Percentiles rank a stretch among this genome's conserved stretches.
Evolutionary conservation across 106 monocot genomes (phyloP).

Genomic region (Allium cepa): DNA sequence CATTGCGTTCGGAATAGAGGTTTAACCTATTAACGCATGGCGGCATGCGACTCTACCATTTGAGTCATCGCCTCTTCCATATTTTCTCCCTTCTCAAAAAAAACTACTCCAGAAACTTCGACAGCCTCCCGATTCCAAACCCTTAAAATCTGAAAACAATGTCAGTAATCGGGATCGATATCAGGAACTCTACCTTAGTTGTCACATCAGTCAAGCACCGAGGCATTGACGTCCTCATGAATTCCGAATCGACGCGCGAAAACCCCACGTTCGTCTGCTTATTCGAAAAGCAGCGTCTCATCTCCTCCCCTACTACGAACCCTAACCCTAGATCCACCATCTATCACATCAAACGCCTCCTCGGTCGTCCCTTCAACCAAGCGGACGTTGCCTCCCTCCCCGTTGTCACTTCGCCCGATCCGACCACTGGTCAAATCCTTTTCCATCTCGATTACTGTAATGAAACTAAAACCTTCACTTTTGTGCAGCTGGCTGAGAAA

Average conservation of each 20-base stretch:
- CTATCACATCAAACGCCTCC: conserved; percentile 55
- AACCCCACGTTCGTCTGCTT: conserved; percentile 69
- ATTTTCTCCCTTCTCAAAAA: too few species aligned
- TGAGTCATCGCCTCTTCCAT: too few species aligned
- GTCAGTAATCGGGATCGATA: conserved; percentile 76
- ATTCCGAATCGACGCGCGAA: conserved; percentile 79
- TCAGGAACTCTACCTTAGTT: conserved; percentile 74
- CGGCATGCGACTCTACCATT: too few species aligned
- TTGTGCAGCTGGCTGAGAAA: conserved; percentile 48
- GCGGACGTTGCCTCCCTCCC: conserved; percentile 36
- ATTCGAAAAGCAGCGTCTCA: conserved; percentile 49
- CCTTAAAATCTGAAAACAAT: conserved; percentile 10
- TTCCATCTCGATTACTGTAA: conserved; percentile 29
- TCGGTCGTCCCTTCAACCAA: conserved; percentile 26
- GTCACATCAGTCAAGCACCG: conserved; percentile 51
- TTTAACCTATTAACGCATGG: too few species aligned
- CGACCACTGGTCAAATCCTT: conserved; percentile 15
- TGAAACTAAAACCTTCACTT: conserved; percentile 31
- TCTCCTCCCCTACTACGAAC: conserved; percentile 44
- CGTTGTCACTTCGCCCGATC: conserved; percentile 14
- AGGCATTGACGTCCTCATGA: conserved; percentile 76
- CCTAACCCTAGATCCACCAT: conserved; percentile 52
- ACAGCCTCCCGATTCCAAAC: too few species aligned
- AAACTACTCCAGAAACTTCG: too few species aligned
- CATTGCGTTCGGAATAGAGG: too few species aligned